Percentiles rank a stretch among this genome's conserved stretches.
phyloP scores from a whole-genome alignment of 1,284 basidiomycete genomes.

The Cryptococcus deneoformans region DNA sequence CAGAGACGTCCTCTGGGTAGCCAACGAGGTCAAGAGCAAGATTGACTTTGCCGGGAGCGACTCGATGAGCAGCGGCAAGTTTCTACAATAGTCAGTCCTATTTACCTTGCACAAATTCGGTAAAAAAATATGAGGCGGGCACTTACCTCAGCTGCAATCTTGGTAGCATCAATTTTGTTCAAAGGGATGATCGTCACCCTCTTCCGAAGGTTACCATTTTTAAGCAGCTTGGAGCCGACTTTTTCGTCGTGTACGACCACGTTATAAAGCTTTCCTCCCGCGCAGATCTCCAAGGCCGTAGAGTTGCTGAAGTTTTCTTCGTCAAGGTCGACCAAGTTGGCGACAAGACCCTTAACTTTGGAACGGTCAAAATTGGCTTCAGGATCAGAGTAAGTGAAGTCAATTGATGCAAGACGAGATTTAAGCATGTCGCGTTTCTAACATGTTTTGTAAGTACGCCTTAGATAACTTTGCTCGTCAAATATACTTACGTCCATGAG shows the following conservation, averaged over 20 bases:
- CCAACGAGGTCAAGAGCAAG: slow-evolving; percentile 84
- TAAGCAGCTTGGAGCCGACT: slow-evolving; percentile 80
- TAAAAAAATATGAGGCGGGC: not conserved
- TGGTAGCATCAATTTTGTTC: slow-evolving; percentile 79
- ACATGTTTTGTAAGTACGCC: not conserved
- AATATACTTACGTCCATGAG: slow-evolving; percentile 61
- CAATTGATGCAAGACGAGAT: slow-evolving; percentile 66
- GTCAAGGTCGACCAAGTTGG: slow-evolving; percentile 73
- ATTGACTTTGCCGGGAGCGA: slow-evolving; percentile 81
- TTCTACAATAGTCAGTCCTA: slow-evolving; percentile 55
- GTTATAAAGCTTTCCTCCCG: slow-evolving; percentile 89
- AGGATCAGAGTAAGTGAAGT: slow-evolving; percentile 82
- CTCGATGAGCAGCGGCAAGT: slow-evolving; percentile 67
- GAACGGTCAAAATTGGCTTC: slow-evolving; percentile 76
- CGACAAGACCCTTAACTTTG: slow-evolving; percentile 93
- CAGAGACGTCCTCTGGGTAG: slow-evolving; percentile 78
- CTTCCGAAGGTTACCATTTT: slow-evolving; percentile 75
- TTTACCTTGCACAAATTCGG: not conserved
- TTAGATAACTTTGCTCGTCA: not conserved
- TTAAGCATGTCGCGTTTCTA: slow-evolving; percentile 72
- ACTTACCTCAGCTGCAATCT: slow-evolving; percentile 62
- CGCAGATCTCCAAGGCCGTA: slow-evolving; percentile 90
- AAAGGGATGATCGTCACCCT: slow-evolving; percentile 93
- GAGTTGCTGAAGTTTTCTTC: slow-evolving; percentile 70
- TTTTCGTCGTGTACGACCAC: slow-evolving; percentile 90